Conservation (phyloP, 257 asterid genomes). For the Solanum paucissectum region DNA sequence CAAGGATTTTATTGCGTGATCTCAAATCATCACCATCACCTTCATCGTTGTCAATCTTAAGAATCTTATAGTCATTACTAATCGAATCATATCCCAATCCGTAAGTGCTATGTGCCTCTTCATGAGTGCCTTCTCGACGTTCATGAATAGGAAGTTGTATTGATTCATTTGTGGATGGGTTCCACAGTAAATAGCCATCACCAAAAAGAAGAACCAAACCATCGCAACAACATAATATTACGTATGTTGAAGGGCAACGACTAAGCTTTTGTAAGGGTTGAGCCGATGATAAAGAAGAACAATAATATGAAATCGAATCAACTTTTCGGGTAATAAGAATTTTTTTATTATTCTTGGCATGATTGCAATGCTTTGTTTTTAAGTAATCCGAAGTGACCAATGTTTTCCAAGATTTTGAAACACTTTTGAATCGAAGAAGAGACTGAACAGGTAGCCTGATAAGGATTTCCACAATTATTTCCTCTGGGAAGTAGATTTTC, state of each 20-base stretch:
- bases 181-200: background rate
- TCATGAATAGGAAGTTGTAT: background rate
- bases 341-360: background rate
- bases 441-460: too few species aligned
- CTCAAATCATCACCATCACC: too few species aligned
- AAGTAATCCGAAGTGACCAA: background rate
- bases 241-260: background rate
- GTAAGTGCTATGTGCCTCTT: background rate
- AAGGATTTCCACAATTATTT: background rate
- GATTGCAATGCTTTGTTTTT: background rate
- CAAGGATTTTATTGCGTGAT: background rate
- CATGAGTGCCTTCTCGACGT: accelerated
- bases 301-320: background rate
- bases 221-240: background rate
- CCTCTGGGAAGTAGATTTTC: background rate
- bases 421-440: background rate
- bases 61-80: background rate
- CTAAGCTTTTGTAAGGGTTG: background rate
- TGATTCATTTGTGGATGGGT: background rate
- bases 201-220: background rate
- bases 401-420: background rate
- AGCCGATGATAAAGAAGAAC: background rate
- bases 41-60: background rate
- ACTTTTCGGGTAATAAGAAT: background rate
- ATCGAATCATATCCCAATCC: background rate